Base-by-base conservation (phyloP, 495 filamentous ascomycete species). In the Bombardia bombarda region DNA sequence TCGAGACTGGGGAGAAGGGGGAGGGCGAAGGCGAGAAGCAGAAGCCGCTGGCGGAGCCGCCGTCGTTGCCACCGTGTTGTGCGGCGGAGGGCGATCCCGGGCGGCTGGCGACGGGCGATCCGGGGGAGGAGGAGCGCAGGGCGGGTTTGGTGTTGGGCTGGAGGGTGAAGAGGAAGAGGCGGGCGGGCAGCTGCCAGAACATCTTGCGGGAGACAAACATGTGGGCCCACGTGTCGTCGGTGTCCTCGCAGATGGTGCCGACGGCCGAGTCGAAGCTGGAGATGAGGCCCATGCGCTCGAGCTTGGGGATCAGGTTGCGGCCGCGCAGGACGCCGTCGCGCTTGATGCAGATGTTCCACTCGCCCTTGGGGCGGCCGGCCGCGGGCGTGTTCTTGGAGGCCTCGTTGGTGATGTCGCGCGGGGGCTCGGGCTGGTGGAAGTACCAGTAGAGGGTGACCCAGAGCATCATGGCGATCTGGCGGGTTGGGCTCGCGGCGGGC, bases 391-490 rank as follows among this genome's bases (percentile, higher is more conserved):
- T 48, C 46, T 71, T 73, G 13, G 79, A 84, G 3, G 74, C 70
- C n/a, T 74, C 69, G 8, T 74, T 86, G 10, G 67, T 69, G 18
- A 90, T 42, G 31, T 72, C 74, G 0, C 70, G 60, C 1, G 55
- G 34, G 1, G 84, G 82, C 25, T 72, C 65, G 1, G 75, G 72
- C 49, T 87, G 83, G 57, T 96, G 89, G 58, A 97, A 98, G 66
- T 97, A 98, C 93, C 93, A 97, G 63, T 83, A 93, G 24, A 97
- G 65, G 1, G 86, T 89, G 21, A 86, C 79, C 88, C 90, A 98
- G 6, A 97, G 76, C 86, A 95, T 90, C 86, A 94, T 85, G 44
- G 90, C 90, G 44, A 94, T 82, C 63, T 89, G 85, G 24, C 89
- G 70, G 0, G 87, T 89, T 1, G 85, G 87, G 35, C 87, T 93